Evolutionary conservation across 495 filamentous ascomycete genomes (phyloP).

Genomic region (Pyrenula massariospora): DNA sequence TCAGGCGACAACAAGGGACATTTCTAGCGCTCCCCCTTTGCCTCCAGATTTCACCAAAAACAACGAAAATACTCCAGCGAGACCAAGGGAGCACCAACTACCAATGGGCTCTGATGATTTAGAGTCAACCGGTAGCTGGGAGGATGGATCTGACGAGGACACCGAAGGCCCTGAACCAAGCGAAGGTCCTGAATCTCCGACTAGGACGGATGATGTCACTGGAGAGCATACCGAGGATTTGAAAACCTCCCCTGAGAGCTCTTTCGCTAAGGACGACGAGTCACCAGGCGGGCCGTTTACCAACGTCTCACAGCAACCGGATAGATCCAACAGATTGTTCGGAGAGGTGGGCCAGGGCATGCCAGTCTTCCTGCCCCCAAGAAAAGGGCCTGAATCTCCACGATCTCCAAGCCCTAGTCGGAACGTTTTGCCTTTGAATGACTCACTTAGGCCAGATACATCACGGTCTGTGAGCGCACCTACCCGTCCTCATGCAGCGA

Average conservation of each 20-base stretch:
- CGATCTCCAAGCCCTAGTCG: conserved; percentile 75
- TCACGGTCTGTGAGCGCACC: conserved; percentile 48
- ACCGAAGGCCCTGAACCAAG: conserved; percentile 54
- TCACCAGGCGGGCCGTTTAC: conserved; percentile 25
- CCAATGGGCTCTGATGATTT: conserved; percentile 19
- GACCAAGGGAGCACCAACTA: conserved; percentile 11
- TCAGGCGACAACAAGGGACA: conserved; percentile 4
- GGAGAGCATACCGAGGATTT: conserved; percentile 30
- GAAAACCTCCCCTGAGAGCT: conserved; percentile 52
- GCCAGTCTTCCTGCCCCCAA: conserved; percentile 46
- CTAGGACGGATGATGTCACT: conserved; percentile 4
- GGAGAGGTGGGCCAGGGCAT: conserved; percentile 47
- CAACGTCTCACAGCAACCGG: conserved; percentile 14
- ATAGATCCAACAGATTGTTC: conserved; percentile 37
- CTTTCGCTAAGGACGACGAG: conserved; percentile 38
- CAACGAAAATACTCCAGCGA: conserved; percentile 6
- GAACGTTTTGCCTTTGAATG: conserved; percentile 25
- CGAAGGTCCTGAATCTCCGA: conserved; percentile 16
- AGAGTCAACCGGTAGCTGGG: conserved; percentile 15
- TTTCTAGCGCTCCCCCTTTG: conserved; percentile 3
- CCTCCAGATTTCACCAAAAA: conserved; percentile 8
- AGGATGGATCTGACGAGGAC: conserved; percentile 23
- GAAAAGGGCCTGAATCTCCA: conserved; percentile 39
- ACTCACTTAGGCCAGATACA: conserved; percentile 35
- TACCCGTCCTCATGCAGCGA: conserved; percentile 21